Evolutionary conservation across 179 eudicot genomes (phyloP).

Genomic region (Silene vulgaris): DNA sequence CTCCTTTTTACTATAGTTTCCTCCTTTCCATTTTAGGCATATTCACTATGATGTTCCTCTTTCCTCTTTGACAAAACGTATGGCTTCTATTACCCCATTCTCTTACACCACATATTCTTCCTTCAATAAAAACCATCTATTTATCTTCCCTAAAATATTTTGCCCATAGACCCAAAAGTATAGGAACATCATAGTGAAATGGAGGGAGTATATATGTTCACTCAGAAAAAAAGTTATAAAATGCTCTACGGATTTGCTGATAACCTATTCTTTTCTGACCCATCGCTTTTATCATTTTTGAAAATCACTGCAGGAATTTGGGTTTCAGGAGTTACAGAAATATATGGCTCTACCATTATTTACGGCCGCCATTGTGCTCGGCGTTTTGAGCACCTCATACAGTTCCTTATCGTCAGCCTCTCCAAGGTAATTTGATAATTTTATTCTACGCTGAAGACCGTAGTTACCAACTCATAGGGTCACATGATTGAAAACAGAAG

Average conservation of each 20-base stretch:
- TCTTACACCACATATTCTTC: too few species aligned
- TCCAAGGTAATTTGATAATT: conserved; percentile 42
- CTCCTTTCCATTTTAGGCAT: too few species aligned
- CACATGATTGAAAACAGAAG: background rate
- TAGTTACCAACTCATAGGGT: background rate
- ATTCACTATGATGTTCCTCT: too few species aligned
- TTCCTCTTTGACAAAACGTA: too few species aligned
- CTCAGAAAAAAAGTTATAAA: background rate
- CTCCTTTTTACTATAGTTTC: too few species aligned
- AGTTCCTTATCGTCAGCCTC: conserved; percentile 41
- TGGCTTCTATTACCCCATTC: too few species aligned
- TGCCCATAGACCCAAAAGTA: too few species aligned
- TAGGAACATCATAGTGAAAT: too few species aligned
- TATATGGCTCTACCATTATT: conserved; percentile 54
- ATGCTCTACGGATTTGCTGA: background rate
- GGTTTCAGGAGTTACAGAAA: conserved; percentile 51
- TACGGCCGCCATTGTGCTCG: conserved; percentile 58
- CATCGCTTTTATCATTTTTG: background rate
- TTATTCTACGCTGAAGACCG: background rate
- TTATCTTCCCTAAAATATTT: too few species aligned
- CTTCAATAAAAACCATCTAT: too few species aligned
- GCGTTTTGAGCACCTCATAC: conserved; percentile 57
- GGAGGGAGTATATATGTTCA: too few species aligned
- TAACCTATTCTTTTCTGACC: background rate
- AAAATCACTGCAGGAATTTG: conserved; percentile 56